Conservation (phyloP, 305 asterid genomes). For the Fraxinus sp. region DNA sequence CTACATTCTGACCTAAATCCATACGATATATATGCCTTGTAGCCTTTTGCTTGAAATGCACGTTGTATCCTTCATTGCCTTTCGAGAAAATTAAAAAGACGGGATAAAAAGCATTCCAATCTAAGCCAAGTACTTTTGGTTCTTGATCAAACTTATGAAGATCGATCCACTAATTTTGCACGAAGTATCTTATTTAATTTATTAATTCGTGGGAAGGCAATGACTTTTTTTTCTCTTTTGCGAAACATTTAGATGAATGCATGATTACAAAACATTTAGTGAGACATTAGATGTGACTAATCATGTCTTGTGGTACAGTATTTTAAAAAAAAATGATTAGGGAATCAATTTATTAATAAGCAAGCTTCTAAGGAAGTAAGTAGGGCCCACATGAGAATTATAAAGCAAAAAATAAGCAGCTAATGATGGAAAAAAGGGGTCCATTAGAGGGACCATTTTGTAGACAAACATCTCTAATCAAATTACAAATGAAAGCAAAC, state of each 20-base stretch:
- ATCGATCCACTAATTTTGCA: neutral
- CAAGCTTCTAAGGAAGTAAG: neutral
- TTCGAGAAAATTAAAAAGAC: neutral
- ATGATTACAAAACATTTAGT: neutral
- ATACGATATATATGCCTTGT: neutral
- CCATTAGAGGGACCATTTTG: neutral
- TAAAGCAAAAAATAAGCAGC: neutral
- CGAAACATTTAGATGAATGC: neutral
- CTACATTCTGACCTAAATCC: neutral
- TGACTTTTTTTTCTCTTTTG: neutral
- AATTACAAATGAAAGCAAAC: constrained; percentile 18
- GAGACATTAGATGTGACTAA: neutral
- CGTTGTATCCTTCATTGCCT: neutral
- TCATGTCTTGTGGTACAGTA: neutral
- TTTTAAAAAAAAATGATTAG: neutral
- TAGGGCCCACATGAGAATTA: neutral
- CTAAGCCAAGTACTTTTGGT: neutral
- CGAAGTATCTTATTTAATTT: neutral
- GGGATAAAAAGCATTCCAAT: neutral
- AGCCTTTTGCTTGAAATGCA: neutral
- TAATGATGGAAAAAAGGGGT: neutral
- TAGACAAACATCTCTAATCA: neutral
- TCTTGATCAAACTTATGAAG: neutral
- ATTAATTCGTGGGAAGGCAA: neutral
- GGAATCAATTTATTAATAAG: neutral